Percentiles rank a stretch among this genome's conserved stretches.
Conservation (phyloP, 2,329 filamentous ascomycete genomes). For the Dryadomyces quercus-mongolicae region DNA sequence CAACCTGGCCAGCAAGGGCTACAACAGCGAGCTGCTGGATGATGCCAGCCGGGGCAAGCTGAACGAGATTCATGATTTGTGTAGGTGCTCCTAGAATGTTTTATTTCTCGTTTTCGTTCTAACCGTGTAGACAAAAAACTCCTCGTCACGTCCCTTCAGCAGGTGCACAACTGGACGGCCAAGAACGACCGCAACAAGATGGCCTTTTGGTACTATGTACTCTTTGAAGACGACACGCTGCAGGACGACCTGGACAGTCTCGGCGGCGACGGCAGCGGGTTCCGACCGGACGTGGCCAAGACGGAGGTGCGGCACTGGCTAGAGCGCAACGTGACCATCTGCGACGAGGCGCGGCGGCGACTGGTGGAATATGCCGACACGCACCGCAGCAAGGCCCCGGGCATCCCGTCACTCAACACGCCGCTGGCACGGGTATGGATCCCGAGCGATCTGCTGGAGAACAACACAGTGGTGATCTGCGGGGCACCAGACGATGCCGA, state of each 20-base stretch:
- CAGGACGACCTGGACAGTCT: constrained; percentile 38
- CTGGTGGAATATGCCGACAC: constrained; percentile 42
- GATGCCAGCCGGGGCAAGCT: constrained; percentile 44
- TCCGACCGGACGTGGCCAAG: constrained; percentile 45
- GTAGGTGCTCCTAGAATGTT: constrained; percentile 34
- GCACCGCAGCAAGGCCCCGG: constrained; percentile 34
- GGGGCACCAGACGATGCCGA: neutral
- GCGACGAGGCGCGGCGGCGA: constrained; percentile 39
- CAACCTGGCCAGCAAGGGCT: constrained; percentile 55
- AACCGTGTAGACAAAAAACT: constrained; percentile 47
- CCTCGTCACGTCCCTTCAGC: constrained; percentile 52
- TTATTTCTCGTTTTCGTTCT: neutral
- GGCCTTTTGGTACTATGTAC: constrained; percentile 54
- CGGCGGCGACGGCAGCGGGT: constrained; percentile 37
- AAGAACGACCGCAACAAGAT: constrained; percentile 60
- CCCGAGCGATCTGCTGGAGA: constrained; percentile 31
- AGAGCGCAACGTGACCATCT: constrained; percentile 46
- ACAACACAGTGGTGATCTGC: constrained; percentile 25
- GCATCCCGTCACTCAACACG: constrained; percentile 35
- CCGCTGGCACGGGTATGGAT: constrained; percentile 46
- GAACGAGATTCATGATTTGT: constrained; percentile 52
- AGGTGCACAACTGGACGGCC: constrained; percentile 57
- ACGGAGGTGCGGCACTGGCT: constrained; percentile 51
- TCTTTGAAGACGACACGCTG: constrained; percentile 45
- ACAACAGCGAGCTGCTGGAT: constrained; percentile 51